Conservation (phyloP, 306 rosid genomes). For the Rubus parviflorus region DNA sequence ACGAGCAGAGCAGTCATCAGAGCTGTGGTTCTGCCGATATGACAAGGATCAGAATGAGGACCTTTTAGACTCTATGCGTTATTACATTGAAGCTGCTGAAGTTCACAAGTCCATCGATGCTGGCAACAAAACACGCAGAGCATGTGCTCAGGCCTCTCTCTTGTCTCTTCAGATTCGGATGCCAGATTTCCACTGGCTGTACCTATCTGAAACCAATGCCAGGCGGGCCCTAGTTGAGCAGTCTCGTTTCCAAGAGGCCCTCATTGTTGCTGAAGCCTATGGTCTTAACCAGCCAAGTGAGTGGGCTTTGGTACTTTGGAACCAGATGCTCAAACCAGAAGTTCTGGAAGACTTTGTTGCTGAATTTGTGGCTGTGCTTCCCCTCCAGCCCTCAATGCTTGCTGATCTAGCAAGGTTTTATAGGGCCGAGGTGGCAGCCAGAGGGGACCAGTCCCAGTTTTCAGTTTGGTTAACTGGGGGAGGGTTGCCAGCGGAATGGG, state of each 20-base stretch:
- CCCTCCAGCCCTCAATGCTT: slow-evolving; percentile 87
- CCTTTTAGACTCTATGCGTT: slow-evolving; percentile 84
- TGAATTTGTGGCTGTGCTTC: slow-evolving; percentile 88
- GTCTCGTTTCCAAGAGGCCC: slow-evolving; percentile 91
- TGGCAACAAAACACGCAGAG: slow-evolving; percentile 85
- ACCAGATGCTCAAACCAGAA: slow-evolving; percentile 97
- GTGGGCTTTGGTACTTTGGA: slow-evolving; percentile 98
- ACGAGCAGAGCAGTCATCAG: slow-evolving; percentile 76
- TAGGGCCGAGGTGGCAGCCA: slow-evolving; percentile 86
- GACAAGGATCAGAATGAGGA: slow-evolving; percentile 90
- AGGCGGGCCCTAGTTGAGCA: slow-evolving; percentile 90
- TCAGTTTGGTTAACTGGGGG: slow-evolving; percentile 98
- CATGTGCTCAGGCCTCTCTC: slow-evolving; percentile 95
- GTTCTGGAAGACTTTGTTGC: slow-evolving; percentile 89
- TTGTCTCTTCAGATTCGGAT: slow-evolving; percentile 91
- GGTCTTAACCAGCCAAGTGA: slow-evolving; percentile 93
- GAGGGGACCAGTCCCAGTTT: slow-evolving; percentile 97
- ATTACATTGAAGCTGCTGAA: slow-evolving; percentile 96
- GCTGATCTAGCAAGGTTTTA: slow-evolving; percentile 79
- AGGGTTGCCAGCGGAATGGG: slow-evolving; percentile 98
- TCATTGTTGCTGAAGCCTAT: slow-evolving; percentile 96
- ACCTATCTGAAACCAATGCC: slow-evolving; percentile 80
- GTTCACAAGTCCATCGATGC: slow-evolving; percentile 95
- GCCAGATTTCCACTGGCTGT: slow-evolving; percentile 92
- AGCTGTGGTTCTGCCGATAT: slow-evolving; percentile 70